Conservation (phyloP, 1,139 yeast genomes). For the Hyphopichia khmerensis region DNA sequence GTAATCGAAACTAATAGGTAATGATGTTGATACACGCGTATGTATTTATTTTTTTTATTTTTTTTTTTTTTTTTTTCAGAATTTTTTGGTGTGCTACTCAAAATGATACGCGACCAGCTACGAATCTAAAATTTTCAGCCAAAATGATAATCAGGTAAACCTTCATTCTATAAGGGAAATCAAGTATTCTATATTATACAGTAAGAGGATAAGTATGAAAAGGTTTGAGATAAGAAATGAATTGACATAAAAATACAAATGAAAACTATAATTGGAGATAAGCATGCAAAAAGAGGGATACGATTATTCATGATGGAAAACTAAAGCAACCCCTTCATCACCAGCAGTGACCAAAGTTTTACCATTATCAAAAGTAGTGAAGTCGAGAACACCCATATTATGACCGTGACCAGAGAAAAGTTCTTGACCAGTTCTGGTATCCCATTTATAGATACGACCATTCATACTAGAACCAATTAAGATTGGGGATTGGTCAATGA, state of each 20-base stretch:
- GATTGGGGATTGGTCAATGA: conserved; percentile 54
- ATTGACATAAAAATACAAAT: background rate
- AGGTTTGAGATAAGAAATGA: background rate
- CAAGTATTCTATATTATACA: background rate
- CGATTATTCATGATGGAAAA: conserved; percentile 40
- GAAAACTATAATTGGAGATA: background rate
- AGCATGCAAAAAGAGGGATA: background rate
- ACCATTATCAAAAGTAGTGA: conserved; percentile 62
- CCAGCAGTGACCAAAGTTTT: conserved; percentile 88
- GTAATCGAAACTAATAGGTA: too few relatives aligned
- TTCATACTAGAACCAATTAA: conserved; percentile 78
- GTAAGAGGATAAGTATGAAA: background rate
- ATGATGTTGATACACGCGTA: too few relatives aligned
- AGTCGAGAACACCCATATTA: conserved; percentile 89
- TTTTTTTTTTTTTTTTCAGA: too few relatives aligned
- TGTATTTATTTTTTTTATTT: too few relatives aligned
- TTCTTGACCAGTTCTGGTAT: conserved; percentile 78
- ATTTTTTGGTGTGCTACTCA: too few relatives aligned
- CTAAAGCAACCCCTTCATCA: conserved; percentile 90
- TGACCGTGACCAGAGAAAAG: conserved; percentile 85
- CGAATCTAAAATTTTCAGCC: too few relatives aligned
- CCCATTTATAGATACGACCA: conserved; percentile 85
- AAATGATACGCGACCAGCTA: too few relatives aligned
- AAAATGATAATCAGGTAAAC: too few relatives aligned
- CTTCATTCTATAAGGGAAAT: too few relatives aligned